Conservation (phyloP, 257 asterid genomes). For the Plantago elongata region DNA sequence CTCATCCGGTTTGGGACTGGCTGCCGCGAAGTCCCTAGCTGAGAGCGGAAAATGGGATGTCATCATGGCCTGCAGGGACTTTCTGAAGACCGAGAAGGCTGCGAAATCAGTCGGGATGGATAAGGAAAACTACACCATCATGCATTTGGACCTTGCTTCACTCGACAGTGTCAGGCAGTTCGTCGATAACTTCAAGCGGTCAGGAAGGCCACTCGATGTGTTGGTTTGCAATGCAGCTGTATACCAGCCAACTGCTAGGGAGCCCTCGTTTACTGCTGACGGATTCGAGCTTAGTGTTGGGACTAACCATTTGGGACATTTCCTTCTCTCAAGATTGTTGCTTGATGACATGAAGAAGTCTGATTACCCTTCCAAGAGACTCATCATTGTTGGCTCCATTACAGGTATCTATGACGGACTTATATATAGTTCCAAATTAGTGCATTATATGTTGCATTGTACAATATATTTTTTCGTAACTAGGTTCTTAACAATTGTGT, state of each 20-base stretch:
- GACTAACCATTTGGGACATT: conserved; percentile 84
- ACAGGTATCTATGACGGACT: conserved; percentile 42
- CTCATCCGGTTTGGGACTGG: conserved; percentile 82
- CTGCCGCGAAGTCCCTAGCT: conserved; percentile 77
- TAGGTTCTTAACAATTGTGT: background rate
- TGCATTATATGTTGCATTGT: no score
- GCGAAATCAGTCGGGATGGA: conserved; percentile 74
- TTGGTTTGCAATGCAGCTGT: conserved; percentile 90
- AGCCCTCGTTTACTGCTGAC: conserved; percentile 74
- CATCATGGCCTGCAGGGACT: conserved; percentile 91
- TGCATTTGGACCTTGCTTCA: conserved; percentile 85
- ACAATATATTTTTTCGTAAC: background rate
- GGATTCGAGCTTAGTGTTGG: conserved; percentile 96
- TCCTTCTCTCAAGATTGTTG: conserved; percentile 75
- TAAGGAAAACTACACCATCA: conserved; percentile 66
- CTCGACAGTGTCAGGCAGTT: conserved; percentile 87
- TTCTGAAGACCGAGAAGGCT: conserved; percentile 72
- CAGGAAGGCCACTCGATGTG: conserved; percentile 62
- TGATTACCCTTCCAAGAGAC: conserved; percentile 75
- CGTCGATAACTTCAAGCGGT: conserved; percentile 55
- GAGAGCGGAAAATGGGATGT: conserved; percentile 87
- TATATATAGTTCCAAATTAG: no score
- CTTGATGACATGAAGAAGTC: conserved; percentile 77
- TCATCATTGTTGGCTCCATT: conserved; percentile 91
- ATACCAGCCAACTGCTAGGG: conserved; percentile 77